These are phyloP conservation scores for Gremmenia infestans DNA, from an alignment of 2,329 filamentous ascomycete genomes.

Conservation along the genomic window DNA sequence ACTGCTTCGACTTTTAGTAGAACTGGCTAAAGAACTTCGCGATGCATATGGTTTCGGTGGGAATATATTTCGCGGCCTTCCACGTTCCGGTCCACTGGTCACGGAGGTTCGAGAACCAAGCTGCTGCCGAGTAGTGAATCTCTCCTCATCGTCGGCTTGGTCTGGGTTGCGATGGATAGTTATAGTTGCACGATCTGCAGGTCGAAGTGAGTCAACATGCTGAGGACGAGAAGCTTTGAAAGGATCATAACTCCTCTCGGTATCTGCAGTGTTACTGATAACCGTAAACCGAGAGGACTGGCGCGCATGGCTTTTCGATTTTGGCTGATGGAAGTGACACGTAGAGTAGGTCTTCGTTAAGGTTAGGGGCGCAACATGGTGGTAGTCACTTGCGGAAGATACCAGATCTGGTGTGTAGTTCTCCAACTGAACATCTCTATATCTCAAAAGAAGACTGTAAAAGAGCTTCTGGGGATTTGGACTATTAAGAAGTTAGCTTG, in stretches of 20 bases:
- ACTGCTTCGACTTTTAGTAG: constrained; percentile 35
- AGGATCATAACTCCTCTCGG: constrained; percentile 75
- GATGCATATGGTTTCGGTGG: constrained; percentile 35
- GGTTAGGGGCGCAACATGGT: constrained; percentile 61
- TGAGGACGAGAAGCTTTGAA: constrained; percentile 57
- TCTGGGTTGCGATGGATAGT: constrained; percentile 23
- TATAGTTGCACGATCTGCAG: constrained; percentile 32
- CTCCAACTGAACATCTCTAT: constrained; percentile 78
- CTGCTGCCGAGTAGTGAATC: background rate
- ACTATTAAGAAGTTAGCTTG: constrained; percentile 38
- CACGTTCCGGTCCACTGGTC: constrained; percentile 8
- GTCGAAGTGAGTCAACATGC: constrained; percentile 41
- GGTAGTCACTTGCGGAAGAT: constrained; percentile 89
- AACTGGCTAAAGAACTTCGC: constrained; percentile 43
- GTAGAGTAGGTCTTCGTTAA: constrained; percentile 59
- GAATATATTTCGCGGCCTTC: constrained; percentile 9
- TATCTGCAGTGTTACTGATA: constrained; percentile 51
- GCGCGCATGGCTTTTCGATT: constrained; percentile 44
- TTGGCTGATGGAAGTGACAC: constrained; percentile 50
- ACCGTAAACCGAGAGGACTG: constrained; percentile 60
- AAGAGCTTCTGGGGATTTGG: constrained; percentile 90
- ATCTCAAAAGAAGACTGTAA: constrained; percentile 78
- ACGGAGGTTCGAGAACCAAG: constrained; percentile 8
- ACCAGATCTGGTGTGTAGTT: constrained; percentile 76
- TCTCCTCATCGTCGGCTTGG: background rate